Conservation (phyloP, 164 flowering plant genomes). For the Aristolochia contorta region DNA sequence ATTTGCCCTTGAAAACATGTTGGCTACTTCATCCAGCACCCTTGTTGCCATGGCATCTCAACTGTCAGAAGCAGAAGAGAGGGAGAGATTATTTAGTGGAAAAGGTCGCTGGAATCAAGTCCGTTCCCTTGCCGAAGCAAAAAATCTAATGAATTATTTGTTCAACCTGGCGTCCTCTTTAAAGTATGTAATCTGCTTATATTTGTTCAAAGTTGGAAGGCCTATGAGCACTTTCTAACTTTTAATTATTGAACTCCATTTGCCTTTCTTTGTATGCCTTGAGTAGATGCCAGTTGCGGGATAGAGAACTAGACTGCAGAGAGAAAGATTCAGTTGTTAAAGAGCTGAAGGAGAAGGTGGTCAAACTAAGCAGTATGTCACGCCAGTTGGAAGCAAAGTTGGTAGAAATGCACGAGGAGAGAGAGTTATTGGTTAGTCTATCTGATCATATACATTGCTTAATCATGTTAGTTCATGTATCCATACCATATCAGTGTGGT, state of each 20-base stretch:
- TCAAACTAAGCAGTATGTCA: conserved; percentile 36
- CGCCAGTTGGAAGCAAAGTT: conserved; percentile 46
- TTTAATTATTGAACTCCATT: not conserved
- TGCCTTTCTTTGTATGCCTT: not conserved
- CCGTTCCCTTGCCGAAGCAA: conserved; percentile 90
- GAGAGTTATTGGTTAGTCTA: conserved; percentile 42
- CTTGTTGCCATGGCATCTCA: conserved; percentile 96
- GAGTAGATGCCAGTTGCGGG: conserved; percentile 65
- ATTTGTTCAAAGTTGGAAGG: not conserved
- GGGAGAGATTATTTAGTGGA: conserved; percentile 76
- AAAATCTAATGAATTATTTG: conserved; percentile 68
- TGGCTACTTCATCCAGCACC: conserved; percentile 74
- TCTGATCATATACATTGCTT: not conserved
- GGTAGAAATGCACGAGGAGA: conserved; percentile 40
- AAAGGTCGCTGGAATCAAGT: conserved; percentile 97
- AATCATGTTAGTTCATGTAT: not conserved
- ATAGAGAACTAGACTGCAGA: conserved; percentile 64
- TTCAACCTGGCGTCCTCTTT: conserved; percentile 78
- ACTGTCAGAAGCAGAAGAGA: conserved; percentile 94
- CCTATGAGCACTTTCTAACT: not conserved
- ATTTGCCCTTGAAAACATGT: conserved; percentile 95
- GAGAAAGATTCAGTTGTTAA: conserved; percentile 65
- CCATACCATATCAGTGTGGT: not conserved
- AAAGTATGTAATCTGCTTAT: conserved; percentile 35
- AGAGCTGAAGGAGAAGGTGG: conserved; percentile 71